These are phyloP conservation scores for Parvularia atlantis DNA, from an alignment of 78 protist species.

Conservation along the genomic window DNA sequence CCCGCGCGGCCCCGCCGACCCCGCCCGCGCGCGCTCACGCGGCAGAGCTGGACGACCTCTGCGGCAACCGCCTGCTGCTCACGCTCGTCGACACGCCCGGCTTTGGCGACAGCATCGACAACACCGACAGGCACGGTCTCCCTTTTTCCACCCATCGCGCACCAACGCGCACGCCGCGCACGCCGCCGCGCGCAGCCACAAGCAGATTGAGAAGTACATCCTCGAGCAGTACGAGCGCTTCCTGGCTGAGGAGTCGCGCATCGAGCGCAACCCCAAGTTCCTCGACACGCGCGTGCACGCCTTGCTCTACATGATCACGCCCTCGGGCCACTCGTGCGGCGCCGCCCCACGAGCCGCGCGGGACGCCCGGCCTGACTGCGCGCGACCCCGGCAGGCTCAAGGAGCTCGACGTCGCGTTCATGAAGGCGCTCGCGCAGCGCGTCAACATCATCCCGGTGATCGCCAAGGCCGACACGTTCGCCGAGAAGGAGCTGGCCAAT, in stretches of 20 bases:
- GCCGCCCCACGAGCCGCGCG: too few relatives aligned
- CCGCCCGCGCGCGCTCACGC: too few relatives aligned
- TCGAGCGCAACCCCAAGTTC: not conserved
- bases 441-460: too few relatives aligned
- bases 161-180: not conserved
- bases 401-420: too few relatives aligned
- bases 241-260: not conserved
- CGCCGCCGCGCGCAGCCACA: not conserved
- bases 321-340: not conserved
- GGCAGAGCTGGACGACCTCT: too few relatives aligned
- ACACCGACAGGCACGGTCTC: not conserved
- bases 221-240: not conserved
- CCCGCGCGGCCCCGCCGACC: too few relatives aligned
- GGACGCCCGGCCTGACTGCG: too few relatives aligned
- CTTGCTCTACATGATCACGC: not conserved
- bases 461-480: too few relatives aligned
- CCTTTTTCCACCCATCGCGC: not conserved
- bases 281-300: not conserved
- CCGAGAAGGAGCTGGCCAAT: too few relatives aligned
- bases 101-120: not conserved
- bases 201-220: not conserved
- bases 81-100: conserved; percentile 12
- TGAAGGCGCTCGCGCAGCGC: not conserved
- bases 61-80: not conserved
- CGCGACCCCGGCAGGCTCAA: too few relatives aligned